A percentile compares a stretch with the other conserved stretches of the same genome.
Evolutionary conservation across 257 asterid genomes (phyloP).

Genomic region (Voacanga thouarsii): DNA sequence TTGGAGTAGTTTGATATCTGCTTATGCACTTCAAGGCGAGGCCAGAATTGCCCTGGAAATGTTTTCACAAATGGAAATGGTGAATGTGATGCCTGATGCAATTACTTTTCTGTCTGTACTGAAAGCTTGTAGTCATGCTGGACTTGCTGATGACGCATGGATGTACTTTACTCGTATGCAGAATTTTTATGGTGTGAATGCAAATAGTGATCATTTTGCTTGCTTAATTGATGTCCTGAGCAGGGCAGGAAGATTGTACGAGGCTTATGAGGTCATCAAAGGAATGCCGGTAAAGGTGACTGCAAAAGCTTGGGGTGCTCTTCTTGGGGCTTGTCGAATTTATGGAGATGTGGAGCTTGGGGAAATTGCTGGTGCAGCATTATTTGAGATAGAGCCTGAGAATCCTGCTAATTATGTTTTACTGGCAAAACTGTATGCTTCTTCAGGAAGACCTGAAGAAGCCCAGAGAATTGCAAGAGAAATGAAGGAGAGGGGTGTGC

Average conservation of each 20-base stretch:
- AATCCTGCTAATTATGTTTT: constrained; percentile 51
- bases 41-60: constrained; percentile 31
- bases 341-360: constrained; percentile 51
- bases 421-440: constrained; percentile 34
- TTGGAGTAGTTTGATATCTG: constrained; percentile 54
- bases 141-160: constrained; percentile 42
- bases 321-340: constrained; percentile 48
- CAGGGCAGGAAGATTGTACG: constrained; percentile 36
- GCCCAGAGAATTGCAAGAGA: constrained; percentile 33
- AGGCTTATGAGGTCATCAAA: constrained; percentile 41
- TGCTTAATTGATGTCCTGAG: constrained; percentile 54
- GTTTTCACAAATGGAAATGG: constrained; percentile 38
- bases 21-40: constrained; percentile 40
- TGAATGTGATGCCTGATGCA: constrained; percentile 37
- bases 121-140: constrained; percentile 55
- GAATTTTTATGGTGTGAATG: constrained; percentile 28
- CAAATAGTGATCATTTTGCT: constrained; percentile 41
- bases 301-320: constrained; percentile 57
- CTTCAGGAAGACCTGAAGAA: constrained; percentile 33
- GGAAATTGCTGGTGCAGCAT: constrained; percentile 43
- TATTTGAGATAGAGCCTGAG: constrained; percentile 44
- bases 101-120: constrained; percentile 43
- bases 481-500: constrained; percentile 42
- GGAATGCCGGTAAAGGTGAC: constrained; percentile 42
- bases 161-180: constrained; percentile 33